Conservation (phyloP, 768 basidiomycete species). For the Lactifluus pinguis region DNA sequence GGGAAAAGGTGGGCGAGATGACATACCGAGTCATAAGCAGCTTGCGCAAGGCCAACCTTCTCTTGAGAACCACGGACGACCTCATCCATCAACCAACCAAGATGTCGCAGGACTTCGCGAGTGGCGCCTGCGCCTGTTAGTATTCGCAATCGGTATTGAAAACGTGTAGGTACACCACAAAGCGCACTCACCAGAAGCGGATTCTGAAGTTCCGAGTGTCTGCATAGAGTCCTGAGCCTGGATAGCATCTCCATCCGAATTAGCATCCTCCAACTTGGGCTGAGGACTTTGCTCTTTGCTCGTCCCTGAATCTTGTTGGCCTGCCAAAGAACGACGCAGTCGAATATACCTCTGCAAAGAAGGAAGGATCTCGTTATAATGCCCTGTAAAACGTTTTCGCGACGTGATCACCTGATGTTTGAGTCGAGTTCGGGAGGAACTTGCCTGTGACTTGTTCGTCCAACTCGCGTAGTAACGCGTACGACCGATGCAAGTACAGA, state of each 20-base stretch:
- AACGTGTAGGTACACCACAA: not conserved
- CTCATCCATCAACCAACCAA: slow-evolving; percentile 17
- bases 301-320: not conserved
- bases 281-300: not conserved
- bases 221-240: not conserved
- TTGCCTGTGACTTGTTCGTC: slow-evolving; percentile 16
- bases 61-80: slow-evolving; percentile 19
- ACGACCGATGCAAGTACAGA: slow-evolving; percentile 18
- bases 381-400: not conserved
- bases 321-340: slow-evolving; percentile 5
- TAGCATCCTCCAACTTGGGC: not conserved
- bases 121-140: not conserved
- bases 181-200: not conserved
- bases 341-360: slow-evolving; percentile 12
- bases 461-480: slow-evolving; percentile 14
- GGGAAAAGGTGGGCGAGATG: not conserved
- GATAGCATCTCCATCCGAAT: not conserved
- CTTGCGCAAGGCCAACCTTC: slow-evolving; percentile 19
- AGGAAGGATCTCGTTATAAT: slow-evolving; percentile 9
- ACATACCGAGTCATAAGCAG: slow-evolving; percentile 19
- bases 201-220: not conserved
- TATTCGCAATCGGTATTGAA: not conserved
- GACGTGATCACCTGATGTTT: not conserved
- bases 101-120: slow-evolving; percentile 8
- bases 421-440: not conserved